Conservation (phyloP, 345 rosid genomes). For the Eucalyptus polyanthemos region DNA sequence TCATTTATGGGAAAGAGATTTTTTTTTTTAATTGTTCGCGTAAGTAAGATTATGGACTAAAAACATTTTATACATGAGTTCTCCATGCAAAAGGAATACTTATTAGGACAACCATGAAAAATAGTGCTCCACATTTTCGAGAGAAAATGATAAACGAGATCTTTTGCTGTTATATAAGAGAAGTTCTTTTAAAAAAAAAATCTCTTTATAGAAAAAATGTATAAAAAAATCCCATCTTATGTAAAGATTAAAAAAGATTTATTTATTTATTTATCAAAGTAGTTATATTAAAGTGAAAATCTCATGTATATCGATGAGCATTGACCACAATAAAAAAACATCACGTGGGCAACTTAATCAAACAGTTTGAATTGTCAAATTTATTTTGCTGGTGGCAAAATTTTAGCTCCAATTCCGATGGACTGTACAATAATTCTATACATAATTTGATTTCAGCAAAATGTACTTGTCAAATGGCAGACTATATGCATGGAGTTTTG, state of each 20-base stretch:
- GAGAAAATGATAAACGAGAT: background rate
- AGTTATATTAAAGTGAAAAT: background rate
- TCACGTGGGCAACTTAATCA: background rate
- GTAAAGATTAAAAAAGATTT: background rate
- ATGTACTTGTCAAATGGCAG: background rate
- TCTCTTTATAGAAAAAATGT: background rate
- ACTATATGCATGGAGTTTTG: background rate
- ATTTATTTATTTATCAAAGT: background rate
- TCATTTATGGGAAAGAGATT: background rate
- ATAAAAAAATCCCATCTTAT: background rate
- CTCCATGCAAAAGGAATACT: background rate
- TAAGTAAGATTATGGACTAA: background rate
- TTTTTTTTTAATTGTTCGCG: background rate
- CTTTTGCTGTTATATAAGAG: background rate
- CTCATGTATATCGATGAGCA: background rate
- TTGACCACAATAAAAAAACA: background rate
- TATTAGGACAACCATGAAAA: background rate
- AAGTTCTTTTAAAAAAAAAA: background rate
- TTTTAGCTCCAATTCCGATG: accelerated
- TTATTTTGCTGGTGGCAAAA: background rate
- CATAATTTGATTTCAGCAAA: background rate
- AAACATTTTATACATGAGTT: no score
- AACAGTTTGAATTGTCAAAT: background rate
- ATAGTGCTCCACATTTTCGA: background rate
- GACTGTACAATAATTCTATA: background rate